phyloP scores from a whole-genome alignment of 805 yeast species.

The Candida rishiriensis region DNA sequence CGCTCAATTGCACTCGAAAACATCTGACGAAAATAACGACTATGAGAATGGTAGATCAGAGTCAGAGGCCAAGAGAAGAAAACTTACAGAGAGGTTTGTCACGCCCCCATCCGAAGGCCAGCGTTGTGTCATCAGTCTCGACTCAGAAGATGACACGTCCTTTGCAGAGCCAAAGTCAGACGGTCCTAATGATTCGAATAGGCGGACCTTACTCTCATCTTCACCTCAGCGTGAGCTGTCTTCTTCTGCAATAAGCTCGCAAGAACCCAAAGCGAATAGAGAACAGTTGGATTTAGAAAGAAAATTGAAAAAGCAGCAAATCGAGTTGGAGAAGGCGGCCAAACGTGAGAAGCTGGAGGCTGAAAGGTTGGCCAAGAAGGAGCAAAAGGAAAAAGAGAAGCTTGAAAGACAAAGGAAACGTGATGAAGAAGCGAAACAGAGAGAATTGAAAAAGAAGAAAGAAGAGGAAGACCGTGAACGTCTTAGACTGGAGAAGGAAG shows the following conservation, averaged over 20 bases:
- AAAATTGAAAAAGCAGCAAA: constrained; percentile 11
- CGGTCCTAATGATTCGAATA: too few relatives aligned
- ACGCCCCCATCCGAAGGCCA: neutral
- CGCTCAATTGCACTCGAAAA: neutral
- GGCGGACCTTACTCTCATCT: too few relatives aligned
- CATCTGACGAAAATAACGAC: neutral
- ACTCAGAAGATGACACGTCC: too few relatives aligned
- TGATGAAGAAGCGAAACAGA: constrained; percentile 24
- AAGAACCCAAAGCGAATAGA: constrained; percentile 6
- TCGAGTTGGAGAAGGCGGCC: constrained; percentile 25
- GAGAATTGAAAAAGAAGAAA: constrained; percentile 24
- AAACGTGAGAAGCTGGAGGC: constrained; percentile 25
- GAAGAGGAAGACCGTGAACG: constrained; percentile 29
- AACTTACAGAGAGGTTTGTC: neutral
- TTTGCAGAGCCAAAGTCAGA: too few relatives aligned
- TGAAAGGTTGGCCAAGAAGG: constrained; percentile 21
- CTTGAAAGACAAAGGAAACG: constrained; percentile 23
- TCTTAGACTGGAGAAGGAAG: constrained; percentile 18
- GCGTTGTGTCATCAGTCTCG: too few relatives aligned
- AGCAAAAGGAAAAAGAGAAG: constrained; percentile 27
- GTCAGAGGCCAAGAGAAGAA: neutral
- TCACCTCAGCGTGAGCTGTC: too few relatives aligned
- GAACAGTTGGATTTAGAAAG: constrained; percentile 6
- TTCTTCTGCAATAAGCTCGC: too few relatives aligned
- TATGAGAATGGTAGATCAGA: neutral